Evolutionary conservation across 495 filamentous ascomycete genomes (phyloP).

Genomic region (Neurospora hispaniola): DNA sequence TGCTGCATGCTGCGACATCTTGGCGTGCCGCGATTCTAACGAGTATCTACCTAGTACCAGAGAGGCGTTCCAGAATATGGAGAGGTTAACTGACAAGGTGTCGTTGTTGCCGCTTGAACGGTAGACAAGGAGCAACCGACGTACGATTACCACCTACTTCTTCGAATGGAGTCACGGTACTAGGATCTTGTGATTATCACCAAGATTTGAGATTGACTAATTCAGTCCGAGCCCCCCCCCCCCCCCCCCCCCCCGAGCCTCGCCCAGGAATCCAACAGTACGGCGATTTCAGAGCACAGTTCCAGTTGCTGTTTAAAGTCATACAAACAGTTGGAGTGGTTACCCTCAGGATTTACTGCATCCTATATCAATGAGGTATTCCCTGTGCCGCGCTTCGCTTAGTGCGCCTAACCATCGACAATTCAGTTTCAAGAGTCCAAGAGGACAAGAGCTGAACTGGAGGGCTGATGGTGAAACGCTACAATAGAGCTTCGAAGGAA

Average conservation of each 20-base stretch:
- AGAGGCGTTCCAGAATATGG: no score
- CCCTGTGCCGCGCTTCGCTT: background rate
- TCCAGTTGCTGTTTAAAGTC: no score
- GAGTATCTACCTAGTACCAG: no score
- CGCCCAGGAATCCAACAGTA: no score
- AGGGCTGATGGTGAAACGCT: background rate
- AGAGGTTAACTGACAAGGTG: no score
- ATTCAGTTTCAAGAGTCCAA: background rate
- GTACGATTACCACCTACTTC: no score
- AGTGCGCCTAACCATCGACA: background rate
- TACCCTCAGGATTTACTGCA: background rate
- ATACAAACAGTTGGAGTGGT: no score
- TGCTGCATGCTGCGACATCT: no score
- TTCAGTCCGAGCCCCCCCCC: background rate
- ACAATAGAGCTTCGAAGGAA: background rate
- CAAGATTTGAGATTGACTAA: background rate
- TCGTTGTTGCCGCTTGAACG: background rate
- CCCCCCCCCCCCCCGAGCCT: no score
- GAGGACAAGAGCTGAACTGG: background rate
- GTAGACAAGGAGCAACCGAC: no score
- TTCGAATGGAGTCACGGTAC: background rate
- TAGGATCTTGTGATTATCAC: background rate
- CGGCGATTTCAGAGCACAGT: no score
- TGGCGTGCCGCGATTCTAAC: no score
- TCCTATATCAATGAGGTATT: background rate